Evolutionary conservation across 1,284 basidiomycete species (phyloP).

Genomic region (Rhodotorula sp.): DNA sequence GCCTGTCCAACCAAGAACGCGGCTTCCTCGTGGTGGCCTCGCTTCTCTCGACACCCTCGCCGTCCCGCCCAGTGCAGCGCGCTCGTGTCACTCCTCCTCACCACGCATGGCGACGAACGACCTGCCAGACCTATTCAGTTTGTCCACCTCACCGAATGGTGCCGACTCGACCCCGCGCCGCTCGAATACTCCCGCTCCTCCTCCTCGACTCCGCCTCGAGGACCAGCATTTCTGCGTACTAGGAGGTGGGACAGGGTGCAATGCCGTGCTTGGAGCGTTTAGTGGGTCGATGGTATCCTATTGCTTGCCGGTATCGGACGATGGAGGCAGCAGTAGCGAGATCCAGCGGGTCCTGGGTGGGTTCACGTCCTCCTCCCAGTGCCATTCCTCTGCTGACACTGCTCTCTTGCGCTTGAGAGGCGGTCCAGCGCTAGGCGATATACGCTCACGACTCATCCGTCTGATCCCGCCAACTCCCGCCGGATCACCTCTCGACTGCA

Average conservation of each 20-base stretch:
- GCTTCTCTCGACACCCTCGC: neutral
- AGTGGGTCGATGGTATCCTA: conserved; percentile 36
- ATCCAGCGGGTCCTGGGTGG: conserved; percentile 52
- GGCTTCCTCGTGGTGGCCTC: too few species aligned
- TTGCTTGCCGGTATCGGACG: conserved; percentile 55
- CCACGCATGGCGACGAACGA: neutral
- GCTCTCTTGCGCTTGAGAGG: conserved; percentile 35
- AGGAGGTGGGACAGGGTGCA: conserved; percentile 56
- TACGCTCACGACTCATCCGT: conserved; percentile 55
- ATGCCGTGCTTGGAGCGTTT: conserved; percentile 56
- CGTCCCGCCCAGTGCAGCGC: too few species aligned
- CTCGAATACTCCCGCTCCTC: neutral
- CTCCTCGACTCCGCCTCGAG: neutral
- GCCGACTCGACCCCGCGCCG: neutral
- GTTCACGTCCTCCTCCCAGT: neutral
- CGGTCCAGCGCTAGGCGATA: conserved; percentile 51
- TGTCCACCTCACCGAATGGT: neutral
- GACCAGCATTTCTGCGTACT: conserved; percentile 50
- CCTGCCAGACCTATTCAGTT: neutral
- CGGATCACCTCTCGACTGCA: conserved; percentile 34
- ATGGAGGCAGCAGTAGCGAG: conserved; percentile 55
- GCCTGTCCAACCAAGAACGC: too few species aligned
- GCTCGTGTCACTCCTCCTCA: too few species aligned
- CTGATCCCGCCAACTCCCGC: conserved; percentile 52
- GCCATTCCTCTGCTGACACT: neutral